Percentiles rank a stretch among this genome's conserved stretches.
Conservation (phyloP, 2,329 filamentous ascomycete genomes). For the Fusarium proliferatum region DNA sequence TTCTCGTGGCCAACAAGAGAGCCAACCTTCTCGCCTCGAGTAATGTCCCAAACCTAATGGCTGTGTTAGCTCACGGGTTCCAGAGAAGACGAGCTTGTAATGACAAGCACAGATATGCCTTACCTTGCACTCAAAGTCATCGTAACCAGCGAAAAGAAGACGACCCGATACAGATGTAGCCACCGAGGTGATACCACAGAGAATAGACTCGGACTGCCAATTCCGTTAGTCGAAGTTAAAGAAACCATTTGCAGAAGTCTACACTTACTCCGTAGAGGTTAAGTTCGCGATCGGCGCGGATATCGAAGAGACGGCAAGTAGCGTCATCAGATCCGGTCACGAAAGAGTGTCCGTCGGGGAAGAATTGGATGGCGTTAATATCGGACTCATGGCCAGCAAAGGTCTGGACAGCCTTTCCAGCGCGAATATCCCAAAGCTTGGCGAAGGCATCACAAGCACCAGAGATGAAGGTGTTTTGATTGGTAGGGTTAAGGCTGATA, state of each 20-base stretch:
- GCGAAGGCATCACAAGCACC: conserved; percentile 98
- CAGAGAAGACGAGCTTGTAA: not conserved
- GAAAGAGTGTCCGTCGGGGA: conserved; percentile 98
- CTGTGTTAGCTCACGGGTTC: conserved; percentile 10
- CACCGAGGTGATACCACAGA: conserved; percentile 98
- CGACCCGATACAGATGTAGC: conserved; percentile 97
- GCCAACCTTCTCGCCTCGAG: conserved; percentile 95
- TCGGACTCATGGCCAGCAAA: conserved; percentile 99
- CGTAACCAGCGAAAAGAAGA: conserved; percentile 95
- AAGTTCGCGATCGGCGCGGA: conserved; percentile 87
- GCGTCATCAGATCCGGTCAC: conserved; percentile 98
- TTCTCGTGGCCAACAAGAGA: conserved; percentile 98
- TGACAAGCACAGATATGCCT: conserved; percentile 43
- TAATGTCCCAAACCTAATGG: conserved; percentile 94
- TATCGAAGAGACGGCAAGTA: conserved; percentile 96
- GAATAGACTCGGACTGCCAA: conserved; percentile 88
- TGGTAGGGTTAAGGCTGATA: conserved; percentile 98
- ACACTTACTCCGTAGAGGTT: conserved; percentile 74
- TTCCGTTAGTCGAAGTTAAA: conserved; percentile 28
- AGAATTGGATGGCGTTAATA: conserved; percentile 99
- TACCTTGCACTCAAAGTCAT: conserved; percentile 99
- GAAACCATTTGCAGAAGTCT: conserved; percentile 13
- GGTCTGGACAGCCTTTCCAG: conserved; percentile 97
- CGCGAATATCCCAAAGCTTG: conserved; percentile 98
- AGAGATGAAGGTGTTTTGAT: conserved; percentile 99